These are phyloP conservation scores for Chaetomiaceae sp. DNA, from an alignment of 2,329 filamentous ascomycete species.

Conservation along the genomic window DNA sequence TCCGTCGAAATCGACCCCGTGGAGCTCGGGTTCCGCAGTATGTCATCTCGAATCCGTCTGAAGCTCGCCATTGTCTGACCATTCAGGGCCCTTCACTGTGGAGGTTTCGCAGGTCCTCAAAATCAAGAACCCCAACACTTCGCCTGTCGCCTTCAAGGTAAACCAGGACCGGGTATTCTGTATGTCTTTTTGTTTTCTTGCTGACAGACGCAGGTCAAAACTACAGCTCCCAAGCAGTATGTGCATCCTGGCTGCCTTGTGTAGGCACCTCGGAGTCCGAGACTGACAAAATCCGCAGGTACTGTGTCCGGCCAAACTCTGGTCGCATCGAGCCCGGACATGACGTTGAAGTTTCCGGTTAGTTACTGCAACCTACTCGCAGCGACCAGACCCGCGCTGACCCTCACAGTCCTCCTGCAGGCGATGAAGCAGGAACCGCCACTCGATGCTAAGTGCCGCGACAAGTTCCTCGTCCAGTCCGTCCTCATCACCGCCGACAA, in stretches of 20 bases:
- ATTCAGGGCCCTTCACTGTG: conserved; percentile 59
- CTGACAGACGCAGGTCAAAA: conserved; percentile 74
- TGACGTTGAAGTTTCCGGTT: conserved; percentile 90
- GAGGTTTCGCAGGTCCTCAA: conserved; percentile 62
- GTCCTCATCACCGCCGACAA: conserved; percentile 78
- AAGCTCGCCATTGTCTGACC: conserved; percentile 14
- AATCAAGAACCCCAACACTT: conserved; percentile 60
- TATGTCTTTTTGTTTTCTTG: conserved; percentile 12
- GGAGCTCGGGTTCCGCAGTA: conserved; percentile 93
- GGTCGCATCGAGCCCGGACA: conserved; percentile 89
- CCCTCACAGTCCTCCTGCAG: conserved; percentile 74
- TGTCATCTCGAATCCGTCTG: conserved; percentile 31
- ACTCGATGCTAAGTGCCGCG: conserved; percentile 80
- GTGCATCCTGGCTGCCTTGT: conserved; percentile 2
- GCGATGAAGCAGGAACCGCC: conserved; percentile 96
- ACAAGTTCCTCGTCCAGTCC: conserved; percentile 97
- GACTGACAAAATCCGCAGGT: conserved; percentile 52
- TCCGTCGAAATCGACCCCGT: conserved; percentile 88
- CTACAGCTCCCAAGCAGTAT: conserved; percentile 97
- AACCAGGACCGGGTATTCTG: conserved; percentile 8
- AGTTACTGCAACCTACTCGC: conserved; percentile 27
- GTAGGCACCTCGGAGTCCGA: not conserved
- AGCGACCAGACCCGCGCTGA: conserved; percentile 25
- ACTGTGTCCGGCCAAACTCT: conserved; percentile 95
- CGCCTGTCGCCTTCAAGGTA: conserved; percentile 68